phyloP scores from a whole-genome alignment of 1,284 basidiomycete genomes.

The Irpex sp. region DNA sequence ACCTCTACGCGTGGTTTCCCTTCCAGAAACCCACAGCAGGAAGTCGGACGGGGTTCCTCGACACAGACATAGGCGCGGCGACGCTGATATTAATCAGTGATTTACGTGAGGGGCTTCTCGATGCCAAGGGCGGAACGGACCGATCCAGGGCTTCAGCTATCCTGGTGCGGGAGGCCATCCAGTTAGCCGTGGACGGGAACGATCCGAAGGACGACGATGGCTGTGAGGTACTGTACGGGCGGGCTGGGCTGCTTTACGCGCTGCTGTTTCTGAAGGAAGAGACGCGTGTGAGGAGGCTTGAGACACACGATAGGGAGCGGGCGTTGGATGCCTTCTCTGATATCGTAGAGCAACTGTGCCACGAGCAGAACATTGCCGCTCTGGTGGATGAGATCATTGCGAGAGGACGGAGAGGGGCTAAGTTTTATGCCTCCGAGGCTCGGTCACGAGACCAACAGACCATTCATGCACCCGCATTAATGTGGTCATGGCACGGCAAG shows the following conservation, averaged over 20 bases:
- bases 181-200: constrained; percentile 14
- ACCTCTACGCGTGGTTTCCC: constrained; percentile 7
- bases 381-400: constrained; percentile 42
- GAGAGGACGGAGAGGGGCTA: constrained; percentile 38
- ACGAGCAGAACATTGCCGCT: constrained; percentile 16
- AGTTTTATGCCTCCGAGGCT: constrained; percentile 3
- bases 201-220: constrained; percentile 30
- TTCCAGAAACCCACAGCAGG: constrained; percentile 9
- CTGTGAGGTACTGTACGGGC: constrained; percentile 52
- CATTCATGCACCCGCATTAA: constrained; percentile 33
- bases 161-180: constrained; percentile 16
- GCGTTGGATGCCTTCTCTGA: not conserved
- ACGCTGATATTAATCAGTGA: constrained; percentile 24
- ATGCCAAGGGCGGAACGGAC: constrained; percentile 7
- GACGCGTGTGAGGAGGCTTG: constrained; percentile 3
- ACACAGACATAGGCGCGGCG: constrained; percentile 28
- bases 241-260: constrained; percentile 49
- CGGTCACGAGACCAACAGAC: constrained; percentile 24
- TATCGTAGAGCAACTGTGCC: constrained; percentile 13
- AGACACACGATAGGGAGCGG: not conserved
- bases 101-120: constrained; percentile 16
- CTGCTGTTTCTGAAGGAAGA: constrained; percentile 36
- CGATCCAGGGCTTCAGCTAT: constrained; percentile 7
- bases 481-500: constrained; percentile 54
- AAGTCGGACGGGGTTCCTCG: constrained; percentile 25